phyloP scores from a whole-genome alignment of 441 rosid genomes.

The Gossypium schwendimanii region DNA sequence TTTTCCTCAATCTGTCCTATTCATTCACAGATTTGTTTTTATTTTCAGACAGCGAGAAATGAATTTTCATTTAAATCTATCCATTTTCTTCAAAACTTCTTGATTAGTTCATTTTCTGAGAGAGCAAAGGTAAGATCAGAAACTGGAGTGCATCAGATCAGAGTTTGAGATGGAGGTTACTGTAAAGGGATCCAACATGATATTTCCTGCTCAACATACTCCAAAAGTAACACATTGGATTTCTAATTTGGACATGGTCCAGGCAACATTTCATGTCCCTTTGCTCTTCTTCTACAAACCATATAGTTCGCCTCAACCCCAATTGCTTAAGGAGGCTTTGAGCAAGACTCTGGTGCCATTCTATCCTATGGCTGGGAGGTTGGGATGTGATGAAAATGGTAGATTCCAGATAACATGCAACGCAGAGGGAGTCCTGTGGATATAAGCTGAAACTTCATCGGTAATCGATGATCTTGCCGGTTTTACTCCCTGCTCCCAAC shows the following conservation, averaged over 20 bases:
- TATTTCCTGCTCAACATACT: conserved; percentile 23
- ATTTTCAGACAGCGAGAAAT: too few relatives aligned
- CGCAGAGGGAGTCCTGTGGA: conserved; percentile 25
- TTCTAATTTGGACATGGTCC: conserved; percentile 27
- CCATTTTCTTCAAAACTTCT: too few relatives aligned
- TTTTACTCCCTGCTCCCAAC: conserved; percentile 11
- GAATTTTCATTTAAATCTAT: too few relatives aligned
- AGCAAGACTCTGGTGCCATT: conserved; percentile 33
- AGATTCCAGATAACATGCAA: conserved; percentile 30
- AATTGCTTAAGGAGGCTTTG: conserved; percentile 31
- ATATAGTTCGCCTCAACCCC: neutral
- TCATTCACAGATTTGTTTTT: too few relatives aligned
- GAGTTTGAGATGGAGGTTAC: conserved; percentile 5
- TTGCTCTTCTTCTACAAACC: conserved; percentile 20
- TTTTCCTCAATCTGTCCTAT: too few relatives aligned
- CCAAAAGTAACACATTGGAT: conserved; percentile 14
- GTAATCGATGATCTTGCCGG: conserved; percentile 20
- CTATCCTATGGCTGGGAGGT: conserved; percentile 40
- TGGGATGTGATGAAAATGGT: conserved; percentile 23
- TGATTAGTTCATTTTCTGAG: too few relatives aligned
- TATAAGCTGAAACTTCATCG: conserved; percentile 30
- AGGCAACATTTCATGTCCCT: conserved; percentile 8
- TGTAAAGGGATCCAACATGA: conserved; percentile 19
- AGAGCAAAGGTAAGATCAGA: too few relatives aligned
- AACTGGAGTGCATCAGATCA: neutral